These are phyloP conservation scores for Kodamaea leandrae DNA, from an alignment of 805 yeast genomes.

Conservation along the genomic window DNA sequence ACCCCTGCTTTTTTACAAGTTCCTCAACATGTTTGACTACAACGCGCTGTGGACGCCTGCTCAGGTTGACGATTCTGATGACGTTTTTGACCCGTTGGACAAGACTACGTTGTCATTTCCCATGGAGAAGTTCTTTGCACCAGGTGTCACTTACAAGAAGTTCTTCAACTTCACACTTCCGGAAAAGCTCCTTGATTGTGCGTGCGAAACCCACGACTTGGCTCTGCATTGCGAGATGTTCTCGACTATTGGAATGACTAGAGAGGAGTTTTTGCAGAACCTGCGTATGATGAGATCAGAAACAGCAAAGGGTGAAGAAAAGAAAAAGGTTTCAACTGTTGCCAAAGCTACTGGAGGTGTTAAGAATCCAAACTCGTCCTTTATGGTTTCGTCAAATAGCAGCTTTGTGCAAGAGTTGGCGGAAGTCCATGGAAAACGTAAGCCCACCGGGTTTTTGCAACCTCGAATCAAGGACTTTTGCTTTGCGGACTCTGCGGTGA, in stretches of 20 bases:
- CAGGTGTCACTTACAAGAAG: constrained; percentile 25
- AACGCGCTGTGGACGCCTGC: constrained; percentile 30
- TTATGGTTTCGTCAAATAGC: neutral
- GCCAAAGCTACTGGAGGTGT: no score
- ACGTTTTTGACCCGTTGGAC: constrained; percentile 21
- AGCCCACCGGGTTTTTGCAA: constrained; percentile 6
- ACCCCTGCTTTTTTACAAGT: constrained; percentile 27
- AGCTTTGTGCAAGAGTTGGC: neutral
- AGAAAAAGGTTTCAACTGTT: neutral
- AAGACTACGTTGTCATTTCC: constrained; percentile 18
- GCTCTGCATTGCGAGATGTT: constrained; percentile 23
- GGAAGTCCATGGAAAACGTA: constrained; percentile 3
- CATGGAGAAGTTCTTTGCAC: constrained; percentile 18
- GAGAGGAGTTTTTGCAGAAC: constrained; percentile 23
- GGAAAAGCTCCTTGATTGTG: constrained; percentile 26
- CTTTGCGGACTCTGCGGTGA: constrained; percentile 27
- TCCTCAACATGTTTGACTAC: constrained; percentile 31
- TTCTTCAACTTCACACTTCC: constrained; percentile 28
- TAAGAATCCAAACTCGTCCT: neutral
- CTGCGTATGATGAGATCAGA: constrained; percentile 9
- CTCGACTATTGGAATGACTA: constrained; percentile 26
- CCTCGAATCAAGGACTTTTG: constrained; percentile 23
- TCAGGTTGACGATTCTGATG: constrained; percentile 16
- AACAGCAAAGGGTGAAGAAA: neutral
- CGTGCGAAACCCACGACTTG: constrained; percentile 26